These are phyloP conservation scores for Fraxinus greggii DNA, from an alignment of 305 asterid species.

Conservation along the genomic window DNA sequence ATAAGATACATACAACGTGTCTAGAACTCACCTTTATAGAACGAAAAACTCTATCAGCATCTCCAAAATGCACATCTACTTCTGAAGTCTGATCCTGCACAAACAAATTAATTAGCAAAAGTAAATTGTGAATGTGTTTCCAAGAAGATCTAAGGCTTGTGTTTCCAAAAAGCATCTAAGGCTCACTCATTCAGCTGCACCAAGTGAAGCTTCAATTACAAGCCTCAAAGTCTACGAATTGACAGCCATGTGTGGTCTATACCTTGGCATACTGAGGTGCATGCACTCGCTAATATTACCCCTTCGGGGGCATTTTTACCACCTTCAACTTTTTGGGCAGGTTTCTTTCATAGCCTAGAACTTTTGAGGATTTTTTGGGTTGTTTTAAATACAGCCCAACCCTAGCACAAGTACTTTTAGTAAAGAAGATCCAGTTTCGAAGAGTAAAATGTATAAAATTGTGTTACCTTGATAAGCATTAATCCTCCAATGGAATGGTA, in stretches of 20 bases:
- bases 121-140: background rate
- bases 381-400: background rate
- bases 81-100: constrained; percentile 72
- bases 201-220: background rate
- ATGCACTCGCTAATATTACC: background rate
- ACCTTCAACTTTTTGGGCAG: background rate
- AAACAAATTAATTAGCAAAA: constrained; percentile 6
- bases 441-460: background rate
- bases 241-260: background rate
- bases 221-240: background rate
- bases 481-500: constrained; percentile 71
- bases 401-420: background rate
- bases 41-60: constrained; percentile 66
- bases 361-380: background rate
- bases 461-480: constrained; percentile 60
- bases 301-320: background rate
- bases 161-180: background rate
- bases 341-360: background rate
- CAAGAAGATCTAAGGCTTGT: too few relatives aligned
- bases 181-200: background rate
- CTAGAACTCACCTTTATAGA: constrained; percentile 61
- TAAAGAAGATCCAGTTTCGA: background rate
- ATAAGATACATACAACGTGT: constrained; percentile 20
- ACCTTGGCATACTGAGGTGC: background rate
- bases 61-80: constrained; percentile 60